Percentiles rank a stretch among this genome's conserved stretches.
phyloP scores from a whole-genome alignment of 805 yeast species.

The Lachancea kluyveri region DNA sequence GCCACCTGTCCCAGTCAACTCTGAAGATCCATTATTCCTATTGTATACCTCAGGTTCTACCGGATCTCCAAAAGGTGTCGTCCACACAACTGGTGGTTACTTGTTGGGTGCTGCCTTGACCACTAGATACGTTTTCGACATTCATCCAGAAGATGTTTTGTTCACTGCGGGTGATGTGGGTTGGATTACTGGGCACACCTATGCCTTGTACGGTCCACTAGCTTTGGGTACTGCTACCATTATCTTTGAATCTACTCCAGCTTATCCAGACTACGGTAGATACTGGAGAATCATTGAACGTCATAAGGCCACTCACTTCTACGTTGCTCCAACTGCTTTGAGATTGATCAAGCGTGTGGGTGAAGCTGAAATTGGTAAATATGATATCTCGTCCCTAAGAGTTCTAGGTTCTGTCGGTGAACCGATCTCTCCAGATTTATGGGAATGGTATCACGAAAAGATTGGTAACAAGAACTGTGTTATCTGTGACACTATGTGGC shows the following conservation, averaged over 20 bases:
- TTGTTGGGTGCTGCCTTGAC: conserved; percentile 88
- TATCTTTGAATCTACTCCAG: conserved; percentile 96
- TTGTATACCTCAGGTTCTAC: conserved; percentile 98
- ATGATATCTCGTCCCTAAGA: conserved; percentile 80
- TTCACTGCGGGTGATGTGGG: conserved; percentile 99
- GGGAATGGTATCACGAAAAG: conserved; percentile 97
- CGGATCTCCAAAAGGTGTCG: conserved; percentile 97
- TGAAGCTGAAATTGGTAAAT: conserved; percentile 69
- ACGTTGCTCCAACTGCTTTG: conserved; percentile 97
- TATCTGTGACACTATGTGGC: conserved; percentile 97
- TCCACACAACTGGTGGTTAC: conserved; percentile 92
- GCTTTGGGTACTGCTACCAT: conserved; percentile 83
- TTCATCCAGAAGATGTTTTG: conserved; percentile 78
- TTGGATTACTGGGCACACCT: conserved; percentile 98
- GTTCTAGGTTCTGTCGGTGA: conserved; percentile 97
- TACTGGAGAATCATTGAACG: conserved; percentile 95
- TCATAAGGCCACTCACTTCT: conserved; percentile 89
- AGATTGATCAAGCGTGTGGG: conserved; percentile 90
- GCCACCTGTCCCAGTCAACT: conserved; percentile 79
- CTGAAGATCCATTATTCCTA: conserved; percentile 94
- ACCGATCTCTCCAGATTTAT: conserved; percentile 95
- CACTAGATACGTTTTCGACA: conserved; percentile 88
- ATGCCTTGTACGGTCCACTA: conserved; percentile 91
- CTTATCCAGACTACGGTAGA: conserved; percentile 90
- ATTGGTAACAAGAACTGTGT: conserved; percentile 88